Base-by-base conservation (phyloP, 257 asterid species). In the Linderniella brevidens region DNA sequence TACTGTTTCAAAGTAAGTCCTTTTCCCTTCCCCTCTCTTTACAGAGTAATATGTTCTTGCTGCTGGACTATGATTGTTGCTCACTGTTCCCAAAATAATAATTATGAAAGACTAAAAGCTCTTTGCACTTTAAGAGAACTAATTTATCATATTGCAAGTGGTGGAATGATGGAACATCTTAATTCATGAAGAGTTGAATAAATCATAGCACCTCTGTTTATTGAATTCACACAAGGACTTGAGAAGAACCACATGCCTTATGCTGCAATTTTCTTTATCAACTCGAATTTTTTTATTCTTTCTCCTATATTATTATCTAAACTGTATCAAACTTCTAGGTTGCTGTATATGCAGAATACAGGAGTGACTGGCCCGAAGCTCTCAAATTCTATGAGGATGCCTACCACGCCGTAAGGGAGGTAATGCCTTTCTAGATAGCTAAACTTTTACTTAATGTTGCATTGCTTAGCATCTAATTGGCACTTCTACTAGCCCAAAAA, bases 311-410 rank as follows among this genome's bases (percentile, higher is more conserved):
- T 69, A 60, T 61, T 62, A 19, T 64, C 74, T 73, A 54, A 61
- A 66, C 68, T 64, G 56, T 66, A 64, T 73, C 66, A 65, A 25
- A 69, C 67, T 69, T 60, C 83, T 70, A 90, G 99, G 99, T 76
- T 73, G 99, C 93, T 75, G 80, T 81, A 60, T 85, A 77, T 77
- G 92, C 94, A 67, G 99, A 90, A 61, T 90, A 85, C 58, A 80
- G 94, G 38, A 72, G 94, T 68, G 99, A 90, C 63, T 90, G 99
- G 99, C 69, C 48, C 52, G 99, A 90, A 71, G 96, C 92, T 69
- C 75, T 79, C 56, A 82, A 74, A 75, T 59, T 71, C 37, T 90
- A 90, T 38, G 93, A 85, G 67, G 99, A 90, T 67, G 92, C 94
- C 40, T 90, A 90, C 62, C 82, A 74, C 50, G 73, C 82, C 32